A percentile compares a stretch with the other conserved stretches of the same genome.
Conservation (phyloP, 768 basidiomycete species). For the Suillus hirtellus region DNA sequence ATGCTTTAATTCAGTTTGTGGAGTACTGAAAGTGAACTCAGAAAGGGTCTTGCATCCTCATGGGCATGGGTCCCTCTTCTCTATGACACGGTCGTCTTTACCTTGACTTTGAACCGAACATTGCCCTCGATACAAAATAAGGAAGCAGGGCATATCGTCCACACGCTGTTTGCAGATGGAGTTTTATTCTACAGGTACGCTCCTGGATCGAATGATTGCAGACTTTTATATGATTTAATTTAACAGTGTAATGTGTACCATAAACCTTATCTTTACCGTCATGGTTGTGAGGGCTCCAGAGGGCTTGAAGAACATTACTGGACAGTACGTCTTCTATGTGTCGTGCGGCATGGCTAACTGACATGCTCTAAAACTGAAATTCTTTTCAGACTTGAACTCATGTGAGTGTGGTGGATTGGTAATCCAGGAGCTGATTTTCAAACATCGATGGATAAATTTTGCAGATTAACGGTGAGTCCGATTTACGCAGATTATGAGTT, state of each 20-base stretch:
- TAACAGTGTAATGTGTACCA: conserved; percentile 37
- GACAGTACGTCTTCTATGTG: conserved; percentile 24
- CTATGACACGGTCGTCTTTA: conserved; percentile 39
- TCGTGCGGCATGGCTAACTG: not conserved
- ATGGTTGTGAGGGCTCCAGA: conserved; percentile 36
- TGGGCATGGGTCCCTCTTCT: conserved; percentile 44
- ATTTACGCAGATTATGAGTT: not conserved
- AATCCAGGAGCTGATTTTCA: not conserved
- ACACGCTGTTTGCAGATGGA: conserved; percentile 32
- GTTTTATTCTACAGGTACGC: conserved; percentile 36
- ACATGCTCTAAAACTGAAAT: not conserved
- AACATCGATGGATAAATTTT: not conserved
- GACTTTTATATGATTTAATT: not conserved
- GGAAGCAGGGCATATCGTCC: conserved; percentile 21
- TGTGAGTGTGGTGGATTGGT: not conserved
- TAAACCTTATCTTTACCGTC: conserved; percentile 39
- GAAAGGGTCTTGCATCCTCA: conserved; percentile 29
- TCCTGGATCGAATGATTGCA: not conserved
- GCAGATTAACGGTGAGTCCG: conserved; percentile 1
- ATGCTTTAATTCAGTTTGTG: not conserved
- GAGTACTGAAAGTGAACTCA: conserved; percentile 6
- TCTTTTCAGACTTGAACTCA: conserved; percentile 5
- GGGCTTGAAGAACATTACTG: conserved; percentile 38
- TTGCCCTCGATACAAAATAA: conserved; percentile 20
- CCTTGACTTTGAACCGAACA: conserved; percentile 35